Base-by-base conservation (phyloP, 1,284 basidiomycete genomes). In the Tremellales sp. region DNA sequence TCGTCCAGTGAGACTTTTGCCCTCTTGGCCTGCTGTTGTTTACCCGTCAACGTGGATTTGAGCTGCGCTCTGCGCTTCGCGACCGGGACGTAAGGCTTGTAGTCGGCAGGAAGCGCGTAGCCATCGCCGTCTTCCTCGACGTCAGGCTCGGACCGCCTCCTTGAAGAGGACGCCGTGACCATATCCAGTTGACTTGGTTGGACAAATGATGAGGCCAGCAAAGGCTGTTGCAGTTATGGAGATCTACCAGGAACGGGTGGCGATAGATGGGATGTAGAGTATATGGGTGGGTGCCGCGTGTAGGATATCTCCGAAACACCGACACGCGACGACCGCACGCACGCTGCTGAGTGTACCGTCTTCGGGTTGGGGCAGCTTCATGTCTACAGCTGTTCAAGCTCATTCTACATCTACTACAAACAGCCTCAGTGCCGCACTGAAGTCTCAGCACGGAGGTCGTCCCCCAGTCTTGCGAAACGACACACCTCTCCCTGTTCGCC, bases 81-180 rank as follows among this genome's bases (percentile, higher is more conserved):
- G 36, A 97, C 83, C 5, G 94, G 86, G 23, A 98, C 76, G 70
- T 97, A 97, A 1, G 86, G 87, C 52, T 85, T 83, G 67, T 90
- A 91, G 35, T 75, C 66, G 4, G 54, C 54, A 2, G 69, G 68
- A 15, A 70, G 48, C 6, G 49, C 57, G 44, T 58, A 56, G 8
- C 77, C 73, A 51, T 84, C 81, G 27, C 83, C 80, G 8, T 31
- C 29, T 31, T 31, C 29, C 15, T 8, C 15, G 15, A 8, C 10
- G 10, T 31, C 15, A 8, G 29, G 15, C 15, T 8, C 10, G 8
- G 29, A 31, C 29, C 29, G 8, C 8, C 29, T 31, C 15, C 29
- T 31, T 8, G 10, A 8, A 8, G 29, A 31, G 8, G 29, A 31
- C 10, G 29, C 29, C 15, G 29, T 31, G 8, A 31, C 29, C 29